Conservation (phyloP, 306 rosid genomes). For the Trichosanthes truncata region DNA sequence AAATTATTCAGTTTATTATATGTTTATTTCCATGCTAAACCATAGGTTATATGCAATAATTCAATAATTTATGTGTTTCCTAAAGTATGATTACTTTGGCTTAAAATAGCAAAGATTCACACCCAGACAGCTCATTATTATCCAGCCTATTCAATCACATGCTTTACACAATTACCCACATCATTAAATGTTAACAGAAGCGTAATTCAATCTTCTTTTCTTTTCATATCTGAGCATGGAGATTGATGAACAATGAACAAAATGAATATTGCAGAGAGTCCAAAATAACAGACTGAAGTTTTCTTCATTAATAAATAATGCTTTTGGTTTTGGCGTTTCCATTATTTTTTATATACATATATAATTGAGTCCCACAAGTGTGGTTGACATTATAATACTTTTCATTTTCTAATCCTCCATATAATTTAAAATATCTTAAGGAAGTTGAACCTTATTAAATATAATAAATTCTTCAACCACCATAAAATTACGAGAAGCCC, state of each 20-base stretch:
- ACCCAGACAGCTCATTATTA: not conserved
- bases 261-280: not conserved
- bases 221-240: not conserved
- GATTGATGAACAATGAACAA: not conserved
- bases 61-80: not conserved
- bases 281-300: not conserved
- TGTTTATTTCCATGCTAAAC: not conserved
- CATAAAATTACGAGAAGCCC: not conserved
- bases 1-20: not conserved
- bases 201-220: not conserved
- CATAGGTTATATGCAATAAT: constrained; percentile 4
- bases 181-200: not conserved
- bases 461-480: not conserved
- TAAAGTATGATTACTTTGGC: not conserved
- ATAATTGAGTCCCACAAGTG: not conserved
- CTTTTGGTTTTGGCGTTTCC: not conserved
- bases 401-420: not conserved
- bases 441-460: not conserved
- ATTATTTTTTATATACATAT: not conserved
- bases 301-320: not conserved
- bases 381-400: not conserved
- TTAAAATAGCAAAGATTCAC: not conserved
- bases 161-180: not conserved
- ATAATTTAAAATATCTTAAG: not conserved
- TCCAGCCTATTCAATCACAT: not conserved